phyloP scores from a whole-genome alignment of 306 rosid species.

The Erythrophleum fordii region DNA sequence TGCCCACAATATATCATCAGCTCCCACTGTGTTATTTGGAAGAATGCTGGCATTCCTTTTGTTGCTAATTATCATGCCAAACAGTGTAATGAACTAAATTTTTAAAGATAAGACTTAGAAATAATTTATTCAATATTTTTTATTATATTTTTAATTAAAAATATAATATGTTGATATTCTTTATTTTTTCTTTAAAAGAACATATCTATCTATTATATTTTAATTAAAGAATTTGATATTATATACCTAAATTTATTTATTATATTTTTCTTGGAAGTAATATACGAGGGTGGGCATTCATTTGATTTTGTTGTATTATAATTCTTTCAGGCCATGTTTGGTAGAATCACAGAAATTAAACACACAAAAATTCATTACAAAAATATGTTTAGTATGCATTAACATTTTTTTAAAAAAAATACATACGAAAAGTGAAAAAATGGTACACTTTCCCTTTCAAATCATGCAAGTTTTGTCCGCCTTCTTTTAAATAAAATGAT shows the following conservation, averaged over 20 bases:
- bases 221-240: background rate
- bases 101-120: background rate
- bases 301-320: slow-evolving; percentile 37
- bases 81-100: slow-evolving; percentile 22
- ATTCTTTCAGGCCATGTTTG: too few relatives aligned
- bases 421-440: too few relatives aligned
- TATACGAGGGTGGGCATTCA: slow-evolving; percentile 25
- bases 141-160: background rate
- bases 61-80: slow-evolving; percentile 48
- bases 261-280: background rate
- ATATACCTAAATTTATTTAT: background rate
- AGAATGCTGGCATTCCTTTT: slow-evolving; percentile 49
- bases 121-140: background rate
- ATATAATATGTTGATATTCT: background rate
- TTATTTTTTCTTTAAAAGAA: background rate
- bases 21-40: slow-evolving; percentile 48
- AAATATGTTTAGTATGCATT: too few relatives aligned
- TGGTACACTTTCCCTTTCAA: too few relatives aligned
- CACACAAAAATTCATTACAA: too few relatives aligned
- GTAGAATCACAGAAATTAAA: too few relatives aligned
- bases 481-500: too few relatives aligned
- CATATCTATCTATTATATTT: background rate
- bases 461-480: too few relatives aligned
- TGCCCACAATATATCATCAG: slow-evolving; percentile 60
- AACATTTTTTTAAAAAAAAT: too few relatives aligned